Evolutionary conservation across 345 rosid genomes (phyloP).

Genomic region (Hevea brasiliensis): DNA sequence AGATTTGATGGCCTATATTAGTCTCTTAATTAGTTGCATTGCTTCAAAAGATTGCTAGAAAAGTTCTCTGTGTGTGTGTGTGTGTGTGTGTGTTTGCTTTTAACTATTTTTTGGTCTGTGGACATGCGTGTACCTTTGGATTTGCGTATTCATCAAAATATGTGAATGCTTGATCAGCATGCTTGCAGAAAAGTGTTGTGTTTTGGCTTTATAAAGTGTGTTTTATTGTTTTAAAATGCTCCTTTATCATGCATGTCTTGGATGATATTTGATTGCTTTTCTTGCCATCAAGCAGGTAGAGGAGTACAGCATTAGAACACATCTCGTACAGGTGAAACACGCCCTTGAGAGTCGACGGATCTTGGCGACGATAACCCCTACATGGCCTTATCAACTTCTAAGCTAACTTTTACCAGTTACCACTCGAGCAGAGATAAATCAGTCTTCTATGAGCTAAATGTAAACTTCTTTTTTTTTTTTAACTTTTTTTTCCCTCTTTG

Average conservation of each 20-base stretch:
- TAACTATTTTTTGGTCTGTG: too few species aligned
- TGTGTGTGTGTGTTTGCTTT: too few species aligned
- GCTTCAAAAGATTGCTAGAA: constrained; percentile 3
- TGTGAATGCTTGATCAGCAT: too few species aligned
- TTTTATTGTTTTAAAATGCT: too few species aligned
- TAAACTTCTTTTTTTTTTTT: constrained; percentile 31
- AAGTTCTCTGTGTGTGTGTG: not conserved
- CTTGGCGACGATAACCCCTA: constrained; percentile 25
- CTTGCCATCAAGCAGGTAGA: constrained; percentile 21
- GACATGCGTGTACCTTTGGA: too few species aligned
- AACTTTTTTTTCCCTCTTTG: constrained; percentile 5
- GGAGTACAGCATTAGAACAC: constrained; percentile 40
- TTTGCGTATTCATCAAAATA: too few species aligned
- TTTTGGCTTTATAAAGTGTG: too few species aligned
- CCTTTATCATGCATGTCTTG: not conserved
- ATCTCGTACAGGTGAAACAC: constrained; percentile 63
- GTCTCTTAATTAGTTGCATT: constrained; percentile 17
- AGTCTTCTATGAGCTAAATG: constrained; percentile 31
- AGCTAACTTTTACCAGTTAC: constrained; percentile 25
- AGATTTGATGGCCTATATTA: constrained; percentile 12
- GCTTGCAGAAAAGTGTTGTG: too few species aligned
- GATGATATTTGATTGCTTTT: constrained; percentile 13
- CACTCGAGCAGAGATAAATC: constrained; percentile 22
- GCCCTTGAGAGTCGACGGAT: constrained; percentile 40
- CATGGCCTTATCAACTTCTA: constrained; percentile 32